Evolutionary conservation across 106 monocot genomes (phyloP).

Genomic region (Xerophyta viscosa): DNA sequence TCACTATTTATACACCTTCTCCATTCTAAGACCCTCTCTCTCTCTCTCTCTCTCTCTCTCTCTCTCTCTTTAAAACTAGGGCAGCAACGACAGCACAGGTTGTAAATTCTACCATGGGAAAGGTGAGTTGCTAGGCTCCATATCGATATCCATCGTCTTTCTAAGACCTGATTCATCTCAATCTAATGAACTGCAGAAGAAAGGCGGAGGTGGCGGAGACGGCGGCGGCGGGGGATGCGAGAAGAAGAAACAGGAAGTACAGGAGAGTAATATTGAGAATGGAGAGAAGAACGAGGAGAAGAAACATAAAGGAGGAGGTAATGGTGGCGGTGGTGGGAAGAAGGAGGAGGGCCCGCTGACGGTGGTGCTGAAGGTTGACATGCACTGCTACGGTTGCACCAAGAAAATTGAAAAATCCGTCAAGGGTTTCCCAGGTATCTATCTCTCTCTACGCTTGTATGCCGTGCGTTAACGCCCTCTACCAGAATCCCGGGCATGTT

Average conservation of each 20-base stretch:
- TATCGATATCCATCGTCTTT: no score
- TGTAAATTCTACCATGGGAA: no score
- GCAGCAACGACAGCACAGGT: no score
- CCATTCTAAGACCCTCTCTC: no score
- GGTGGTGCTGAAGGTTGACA: constrained; percentile 40
- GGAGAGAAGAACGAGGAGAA: not conserved
- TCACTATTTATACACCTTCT: no score
- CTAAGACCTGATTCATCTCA: no score
- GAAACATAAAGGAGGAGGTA: constrained; percentile 1
- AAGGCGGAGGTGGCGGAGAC: not conserved
- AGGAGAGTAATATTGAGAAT: not conserved
- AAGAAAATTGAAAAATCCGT: constrained; percentile 32
- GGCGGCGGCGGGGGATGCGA: not conserved
- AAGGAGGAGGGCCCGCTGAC: constrained; percentile 8
- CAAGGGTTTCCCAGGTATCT: constrained; percentile 29
- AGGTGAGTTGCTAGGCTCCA: no score
- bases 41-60: no score
- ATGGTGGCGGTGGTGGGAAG: not conserved
- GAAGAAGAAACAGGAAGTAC: not conserved
- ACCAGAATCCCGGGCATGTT: constrained; percentile 2
- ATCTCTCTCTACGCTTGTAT: not conserved
- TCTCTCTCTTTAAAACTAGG: no score
- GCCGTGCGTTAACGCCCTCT: not conserved
- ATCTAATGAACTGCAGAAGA: no score
- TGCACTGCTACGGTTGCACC: constrained; percentile 64